phyloP scores from a whole-genome alignment of 768 basidiomycete species.

The Butyriboletus loyo region DNA sequence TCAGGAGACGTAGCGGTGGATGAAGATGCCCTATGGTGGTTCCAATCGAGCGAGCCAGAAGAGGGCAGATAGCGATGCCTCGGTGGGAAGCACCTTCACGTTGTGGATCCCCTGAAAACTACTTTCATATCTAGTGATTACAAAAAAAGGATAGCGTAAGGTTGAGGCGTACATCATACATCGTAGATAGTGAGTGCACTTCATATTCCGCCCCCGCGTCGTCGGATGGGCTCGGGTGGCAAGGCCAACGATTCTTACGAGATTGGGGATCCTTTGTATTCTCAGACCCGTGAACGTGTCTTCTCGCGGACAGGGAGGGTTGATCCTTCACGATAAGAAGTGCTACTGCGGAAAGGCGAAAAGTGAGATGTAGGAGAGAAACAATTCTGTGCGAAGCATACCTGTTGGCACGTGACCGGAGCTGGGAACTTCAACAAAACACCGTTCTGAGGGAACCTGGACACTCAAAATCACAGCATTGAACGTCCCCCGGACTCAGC shows the following conservation, averaged over 20 bases:
- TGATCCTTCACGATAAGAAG: slow-evolving; percentile 91
- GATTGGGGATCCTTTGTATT: slow-evolving; percentile 69
- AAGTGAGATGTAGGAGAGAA: not conserved
- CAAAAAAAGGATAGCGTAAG: not conserved
- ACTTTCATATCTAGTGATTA: not conserved
- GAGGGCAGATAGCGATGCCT: not conserved
- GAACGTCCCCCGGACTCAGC: too few species aligned
- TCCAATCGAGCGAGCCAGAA: too few species aligned
- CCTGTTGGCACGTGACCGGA: too few species aligned
- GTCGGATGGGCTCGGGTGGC: not conserved
- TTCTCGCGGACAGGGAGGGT: slow-evolving; percentile 75
- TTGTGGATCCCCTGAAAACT: not conserved
- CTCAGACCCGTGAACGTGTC: slow-evolving; percentile 86
- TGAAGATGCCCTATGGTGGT: too few species aligned
- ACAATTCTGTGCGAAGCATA: slow-evolving; percentile 36
- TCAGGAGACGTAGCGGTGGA: too few species aligned
- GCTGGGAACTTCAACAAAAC: too few species aligned
- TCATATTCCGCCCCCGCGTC: not conserved
- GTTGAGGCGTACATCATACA: not conserved
- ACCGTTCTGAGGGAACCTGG: too few species aligned
- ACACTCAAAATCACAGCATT: too few species aligned
- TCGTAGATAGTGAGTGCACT: not conserved
- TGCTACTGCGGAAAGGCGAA: slow-evolving; percentile 56
- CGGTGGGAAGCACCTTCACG: too few species aligned
- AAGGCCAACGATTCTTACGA: slow-evolving; percentile 48